Evolutionary conservation across 2,329 filamentous ascomycete genomes (phyloP).

Genomic region (Lachnellula subtilissima): DNA sequence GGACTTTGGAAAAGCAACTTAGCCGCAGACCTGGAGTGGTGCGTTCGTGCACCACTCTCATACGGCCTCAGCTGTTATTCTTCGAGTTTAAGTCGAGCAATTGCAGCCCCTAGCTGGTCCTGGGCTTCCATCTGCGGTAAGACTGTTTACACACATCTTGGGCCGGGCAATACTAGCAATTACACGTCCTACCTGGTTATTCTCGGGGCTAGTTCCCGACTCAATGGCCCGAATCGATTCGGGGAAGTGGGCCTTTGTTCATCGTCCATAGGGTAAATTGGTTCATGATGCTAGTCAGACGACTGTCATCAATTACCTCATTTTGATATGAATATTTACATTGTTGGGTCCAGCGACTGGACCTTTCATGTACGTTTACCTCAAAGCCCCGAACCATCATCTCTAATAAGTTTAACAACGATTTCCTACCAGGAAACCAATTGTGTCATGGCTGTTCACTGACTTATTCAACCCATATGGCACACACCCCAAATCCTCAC

Average conservation of each 20-base stretch:
- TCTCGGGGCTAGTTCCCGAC: background rate
- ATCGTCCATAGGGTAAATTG: too few relatives aligned
- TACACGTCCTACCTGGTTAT: background rate
- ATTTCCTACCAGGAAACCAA: constrained; percentile 22
- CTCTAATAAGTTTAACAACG: background rate
- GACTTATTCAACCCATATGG: constrained; percentile 26
- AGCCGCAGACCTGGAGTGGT: background rate
- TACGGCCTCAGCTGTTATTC: background rate
- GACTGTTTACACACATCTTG: background rate
- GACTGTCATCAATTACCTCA: too few relatives aligned
- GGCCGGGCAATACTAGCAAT: background rate
- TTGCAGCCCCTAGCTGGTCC: constrained; percentile 2
- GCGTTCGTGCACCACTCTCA: background rate
- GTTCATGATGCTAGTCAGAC: too few relatives aligned
- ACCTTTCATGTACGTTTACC: too few relatives aligned
- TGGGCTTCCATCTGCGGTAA: background rate
- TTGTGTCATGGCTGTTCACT: constrained; percentile 35
- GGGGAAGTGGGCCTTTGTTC: background rate
- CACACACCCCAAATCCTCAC: constrained; percentile 36
- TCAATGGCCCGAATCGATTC: background rate
- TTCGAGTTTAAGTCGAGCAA: background rate
- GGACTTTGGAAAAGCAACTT: constrained; percentile 3
- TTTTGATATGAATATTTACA: too few relatives aligned
- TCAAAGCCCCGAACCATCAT: too few relatives aligned
- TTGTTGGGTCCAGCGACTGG: too few relatives aligned